These are phyloP conservation scores for Eucalyptus regnans DNA, from an alignment of 345 rosid genomes.

Conservation along the genomic window DNA sequence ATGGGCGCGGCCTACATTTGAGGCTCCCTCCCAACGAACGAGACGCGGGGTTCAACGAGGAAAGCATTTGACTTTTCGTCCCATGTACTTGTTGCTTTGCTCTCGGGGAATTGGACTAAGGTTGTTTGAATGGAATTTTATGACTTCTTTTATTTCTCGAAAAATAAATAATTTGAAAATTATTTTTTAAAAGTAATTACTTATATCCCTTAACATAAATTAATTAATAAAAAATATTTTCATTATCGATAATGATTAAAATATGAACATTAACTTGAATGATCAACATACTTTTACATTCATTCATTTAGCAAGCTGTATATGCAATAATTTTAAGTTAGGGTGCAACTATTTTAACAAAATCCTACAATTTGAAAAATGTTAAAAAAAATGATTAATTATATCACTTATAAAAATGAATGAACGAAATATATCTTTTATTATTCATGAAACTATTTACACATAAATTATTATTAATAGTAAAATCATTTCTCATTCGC, in stretches of 20 bases:
- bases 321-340: background rate
- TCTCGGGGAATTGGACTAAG: background rate
- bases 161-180: too few species aligned
- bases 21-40: background rate
- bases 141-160: background rate
- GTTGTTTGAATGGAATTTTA: background rate
- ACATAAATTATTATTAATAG: background rate
- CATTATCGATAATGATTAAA: background rate
- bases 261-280: background rate
- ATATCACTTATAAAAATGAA: background rate
- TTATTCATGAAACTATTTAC: background rate
- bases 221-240: background rate
- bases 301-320: background rate
- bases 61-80: background rate
- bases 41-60: background rate
- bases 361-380: background rate
- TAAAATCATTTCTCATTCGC: background rate
- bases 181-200: background rate
- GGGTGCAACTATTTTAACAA: background rate
- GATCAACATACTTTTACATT: fast-evolving
- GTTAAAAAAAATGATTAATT: background rate
- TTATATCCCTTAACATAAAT: background rate
- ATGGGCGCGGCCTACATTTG: background rate
- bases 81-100: background rate
- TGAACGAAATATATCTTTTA: background rate